Percentiles rank a stretch among this genome's conserved stretches.
These are phyloP conservation scores for Neurospora sp. DNA, from an alignment of 495 filamentous ascomycete species.

Conservation along the genomic window DNA sequence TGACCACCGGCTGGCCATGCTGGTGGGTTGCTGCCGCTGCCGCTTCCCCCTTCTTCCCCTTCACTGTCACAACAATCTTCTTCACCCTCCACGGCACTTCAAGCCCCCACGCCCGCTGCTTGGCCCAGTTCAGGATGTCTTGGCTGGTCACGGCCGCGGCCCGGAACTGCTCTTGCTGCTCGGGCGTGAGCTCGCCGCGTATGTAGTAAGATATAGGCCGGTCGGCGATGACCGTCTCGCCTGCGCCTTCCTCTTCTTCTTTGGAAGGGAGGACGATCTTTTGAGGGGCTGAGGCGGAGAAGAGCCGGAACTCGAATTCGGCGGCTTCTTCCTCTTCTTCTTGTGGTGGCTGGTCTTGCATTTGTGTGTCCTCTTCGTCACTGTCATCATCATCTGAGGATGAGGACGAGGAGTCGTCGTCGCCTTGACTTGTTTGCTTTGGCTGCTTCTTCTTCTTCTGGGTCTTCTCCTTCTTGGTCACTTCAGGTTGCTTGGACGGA, in stretches of 20 bases:
- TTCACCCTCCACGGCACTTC: slow-evolving; percentile 47
- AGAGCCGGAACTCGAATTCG: slow-evolving; percentile 44
- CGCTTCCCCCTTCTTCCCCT: not conserved
- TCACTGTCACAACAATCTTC: slow-evolving; percentile 16
- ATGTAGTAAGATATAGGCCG: slow-evolving; percentile 38
- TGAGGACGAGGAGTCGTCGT: not conserved
- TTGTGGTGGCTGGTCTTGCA: not conserved
- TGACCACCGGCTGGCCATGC: not conserved
- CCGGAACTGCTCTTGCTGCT: slow-evolving; percentile 22
- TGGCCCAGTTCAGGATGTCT: slow-evolving; percentile 30
- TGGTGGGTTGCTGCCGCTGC: not conserved
- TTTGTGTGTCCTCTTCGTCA: not conserved
- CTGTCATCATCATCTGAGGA: not conserved
- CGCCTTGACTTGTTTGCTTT: not conserved
- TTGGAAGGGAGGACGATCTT: slow-evolving; percentile 26
- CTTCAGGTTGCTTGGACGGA: not conserved
- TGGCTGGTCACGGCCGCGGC: slow-evolving; percentile 34
- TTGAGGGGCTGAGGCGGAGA: slow-evolving; percentile 31
- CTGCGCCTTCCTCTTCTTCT: slow-evolving; percentile 15
- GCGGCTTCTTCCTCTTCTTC: slow-evolving; percentile 17
- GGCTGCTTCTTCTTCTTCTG: not conserved
- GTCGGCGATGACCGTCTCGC: slow-evolving; percentile 28
- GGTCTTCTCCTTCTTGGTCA: not conserved
- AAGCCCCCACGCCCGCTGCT: slow-evolving; percentile 39
- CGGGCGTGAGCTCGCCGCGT: slow-evolving; percentile 21